These are phyloP conservation scores for Sugiyamaella chiloensis DNA, from an alignment of 805 yeast genomes.

Conservation along the genomic window DNA sequence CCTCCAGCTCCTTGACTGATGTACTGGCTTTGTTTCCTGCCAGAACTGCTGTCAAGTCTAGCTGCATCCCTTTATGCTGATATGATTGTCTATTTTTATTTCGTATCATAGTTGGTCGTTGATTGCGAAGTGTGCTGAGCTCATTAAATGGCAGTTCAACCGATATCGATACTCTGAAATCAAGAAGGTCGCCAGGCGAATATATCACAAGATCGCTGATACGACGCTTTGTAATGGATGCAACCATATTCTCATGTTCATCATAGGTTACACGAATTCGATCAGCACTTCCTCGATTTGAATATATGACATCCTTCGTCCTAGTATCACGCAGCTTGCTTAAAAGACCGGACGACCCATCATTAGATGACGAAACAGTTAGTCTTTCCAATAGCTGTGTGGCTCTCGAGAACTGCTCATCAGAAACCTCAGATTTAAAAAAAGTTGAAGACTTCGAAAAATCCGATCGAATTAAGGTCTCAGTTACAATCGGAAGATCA, in stretches of 20 bases:
- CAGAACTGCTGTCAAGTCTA: conserved; percentile 34
- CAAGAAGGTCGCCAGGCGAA: conserved; percentile 75
- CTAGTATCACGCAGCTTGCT: conserved; percentile 7
- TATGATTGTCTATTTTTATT: conserved; percentile 71
- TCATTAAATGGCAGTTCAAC: conserved; percentile 64
- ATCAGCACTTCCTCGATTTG: conserved; percentile 15
- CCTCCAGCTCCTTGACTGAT: conserved; percentile 44
- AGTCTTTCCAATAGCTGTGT: conserved; percentile 24
- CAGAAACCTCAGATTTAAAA: conserved; percentile 30
- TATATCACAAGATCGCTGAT: conserved; percentile 69
- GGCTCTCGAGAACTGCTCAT: conserved; percentile 26
- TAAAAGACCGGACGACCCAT: not conserved
- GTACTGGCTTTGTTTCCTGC: conserved; percentile 14
- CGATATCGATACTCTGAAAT: conserved; percentile 70
- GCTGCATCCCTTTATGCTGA: conserved; percentile 53
- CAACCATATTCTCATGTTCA: conserved; percentile 38
- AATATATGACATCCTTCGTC: conserved; percentile 19
- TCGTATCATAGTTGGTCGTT: conserved; percentile 55
- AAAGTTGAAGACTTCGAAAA: conserved; percentile 27
- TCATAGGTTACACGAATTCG: conserved; percentile 30
- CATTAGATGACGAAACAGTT: not conserved
- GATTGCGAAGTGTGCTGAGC: conserved; percentile 48
- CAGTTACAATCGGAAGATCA: conserved; percentile 32
- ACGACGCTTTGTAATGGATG: conserved; percentile 69
- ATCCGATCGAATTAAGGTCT: conserved; percentile 30